Evolutionary conservation across 2,329 filamentous ascomycete genomes (phyloP), one percentile per base, ranked within the genome.

Genomic region (Phialophora tarda): DNA sequence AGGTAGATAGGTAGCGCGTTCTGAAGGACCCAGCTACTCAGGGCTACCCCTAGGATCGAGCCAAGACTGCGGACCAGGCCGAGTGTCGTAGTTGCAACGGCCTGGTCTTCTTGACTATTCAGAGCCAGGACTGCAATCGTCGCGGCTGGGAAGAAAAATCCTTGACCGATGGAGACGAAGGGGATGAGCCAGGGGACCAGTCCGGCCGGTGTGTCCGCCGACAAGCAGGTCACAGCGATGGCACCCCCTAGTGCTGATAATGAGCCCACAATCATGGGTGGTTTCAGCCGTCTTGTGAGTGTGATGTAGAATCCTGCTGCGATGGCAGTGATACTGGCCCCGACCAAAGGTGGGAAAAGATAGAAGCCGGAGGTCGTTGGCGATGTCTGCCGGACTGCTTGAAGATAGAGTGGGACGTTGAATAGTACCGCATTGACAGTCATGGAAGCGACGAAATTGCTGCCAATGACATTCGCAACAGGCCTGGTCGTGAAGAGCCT

Each of bases 331-430:
- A 81, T 69, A 1, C 77, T 80, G 30, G 78, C 74, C 3, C 77
- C 82, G 28, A 86, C 70, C 1, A 85, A 84, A 2, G 88, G 88
- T 8, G 88, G 79, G 30, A 89, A 83, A 55, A 92, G 86, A 53
- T 86, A 85, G 30, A 91, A 83, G n/a, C 89, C 89, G 0, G 89
- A 90, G 11, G 81, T 78, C 0, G 89, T 91, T 24, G 89, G 86
- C 12, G 82, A 83, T 65, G 87, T 86, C 59, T 89, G 84, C 32
- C 89, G 84, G 14, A 90, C 88, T 62, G 86, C 87, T 74, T 90
- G 88, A 77, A 90, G 91, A 79, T 87, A 91, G 11, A 91, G 80
- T 0, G 89, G 89, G n/a, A 85, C 82, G 75, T 88, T 88, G 74
- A 88, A 88, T 23, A 86, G 73, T 55, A 88, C 82, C 8, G 85